These are phyloP conservation scores for Tetracentron sinense DNA, from an alignment of 164 flowering plant species.

Conservation along the genomic window DNA sequence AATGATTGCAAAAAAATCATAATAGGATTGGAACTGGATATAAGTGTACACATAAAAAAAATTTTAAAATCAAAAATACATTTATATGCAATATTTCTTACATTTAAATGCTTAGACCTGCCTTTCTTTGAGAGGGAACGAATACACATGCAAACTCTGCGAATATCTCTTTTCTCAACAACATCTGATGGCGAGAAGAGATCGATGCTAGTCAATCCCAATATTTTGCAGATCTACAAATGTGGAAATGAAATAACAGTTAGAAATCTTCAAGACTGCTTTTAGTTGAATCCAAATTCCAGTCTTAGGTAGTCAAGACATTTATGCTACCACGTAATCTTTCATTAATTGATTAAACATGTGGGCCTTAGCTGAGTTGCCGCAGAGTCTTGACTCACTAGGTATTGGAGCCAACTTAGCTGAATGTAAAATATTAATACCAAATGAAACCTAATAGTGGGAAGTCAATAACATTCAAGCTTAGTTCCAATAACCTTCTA, in stretches of 20 bases:
- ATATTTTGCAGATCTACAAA: constrained; percentile 51
- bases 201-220: constrained; percentile 61
- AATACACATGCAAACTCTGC: constrained; percentile 70
- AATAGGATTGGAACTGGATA: background rate
- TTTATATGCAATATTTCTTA: constrained; percentile 17
- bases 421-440: too few species aligned
- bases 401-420: too few species aligned
- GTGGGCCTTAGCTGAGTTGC: too few species aligned
- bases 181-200: constrained; percentile 76
- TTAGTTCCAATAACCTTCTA: too few species aligned
- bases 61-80: background rate
- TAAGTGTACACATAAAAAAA: background rate
- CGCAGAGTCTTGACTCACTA: too few species aligned
- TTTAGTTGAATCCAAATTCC: background rate
- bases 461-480: too few species aligned
- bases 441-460: too few species aligned
- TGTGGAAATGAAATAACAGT: background rate
- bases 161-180: constrained; percentile 57
- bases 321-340: background rate
- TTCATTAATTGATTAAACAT: background rate
- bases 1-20: background rate
- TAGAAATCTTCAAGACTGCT: background rate
- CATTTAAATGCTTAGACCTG: constrained; percentile 45
- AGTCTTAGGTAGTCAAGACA: too few species aligned
- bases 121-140: constrained; percentile 67